Evolutionary conservation across 495 filamentous ascomycete genomes (phyloP), one percentile per base, ranked within the genome.

Genomic region (Annulohypoxylon maeteangense): DNA sequence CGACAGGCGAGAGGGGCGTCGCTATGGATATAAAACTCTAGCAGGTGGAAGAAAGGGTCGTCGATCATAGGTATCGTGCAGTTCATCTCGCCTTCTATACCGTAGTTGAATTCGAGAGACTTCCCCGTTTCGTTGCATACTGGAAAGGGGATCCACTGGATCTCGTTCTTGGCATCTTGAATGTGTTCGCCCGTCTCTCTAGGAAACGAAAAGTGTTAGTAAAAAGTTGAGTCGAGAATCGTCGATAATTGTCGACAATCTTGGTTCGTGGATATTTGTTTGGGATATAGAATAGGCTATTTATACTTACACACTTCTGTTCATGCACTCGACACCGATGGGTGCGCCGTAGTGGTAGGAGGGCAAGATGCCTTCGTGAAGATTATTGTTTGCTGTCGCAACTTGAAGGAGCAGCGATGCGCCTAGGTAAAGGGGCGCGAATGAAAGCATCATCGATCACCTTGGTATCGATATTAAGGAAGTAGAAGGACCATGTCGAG

Each of bases 1-100:
- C 95, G 94, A 81, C 95, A 99, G 51, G 93, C 90, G 48, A 99
- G 86, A 29, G 95, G 95, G 10, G 92, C 93, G 79, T 99, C 95
- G 82, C 91, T 93, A 85, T 98, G 95, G 74, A 98, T 90, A 87
- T 98, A 98, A 87, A 97, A 98, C 82, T 99, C 95, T 79, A 98
- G 89, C 45, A 98, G 90, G 81, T 99, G 95, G 87, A 95, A 99
- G 85, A 97, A 90, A 18, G 90, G 87, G 81, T 99, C 95, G 75
- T 89, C 83, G 75, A 98, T 87, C 75, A 91, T 86, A 75, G 89
- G 82, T 78, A 98, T 91, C 53, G 95, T 99, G 84, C 95, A 99
- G 81, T 93, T 97, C 71, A 97, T 83, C 70, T 94, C 92, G 83
- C 85, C 83, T 75, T 93, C 91, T 71, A 93, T 80, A 79, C 94